Evolutionary conservation across 2,329 filamentous ascomycete genomes (phyloP).

Genomic region (Monilinia vaccinii-corymbosi): DNA sequence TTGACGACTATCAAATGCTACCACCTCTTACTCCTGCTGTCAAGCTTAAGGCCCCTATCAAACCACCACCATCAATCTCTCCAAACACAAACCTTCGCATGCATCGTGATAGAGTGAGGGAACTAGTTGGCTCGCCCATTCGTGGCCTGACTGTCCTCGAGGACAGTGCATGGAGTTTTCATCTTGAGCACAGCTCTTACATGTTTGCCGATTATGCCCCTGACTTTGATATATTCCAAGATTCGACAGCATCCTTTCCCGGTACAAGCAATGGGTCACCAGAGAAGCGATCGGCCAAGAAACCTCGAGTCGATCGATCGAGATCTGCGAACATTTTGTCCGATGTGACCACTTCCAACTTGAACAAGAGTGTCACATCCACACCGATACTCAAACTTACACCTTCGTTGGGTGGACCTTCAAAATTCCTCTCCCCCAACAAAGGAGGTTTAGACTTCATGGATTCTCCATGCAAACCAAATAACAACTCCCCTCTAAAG

Average conservation of each 20-base stretch:
- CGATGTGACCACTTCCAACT: constrained; percentile 40
- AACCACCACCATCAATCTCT: constrained; percentile 62
- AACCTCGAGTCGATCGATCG: constrained; percentile 53
- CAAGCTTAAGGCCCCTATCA: constrained; percentile 60
- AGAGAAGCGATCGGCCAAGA: constrained; percentile 52
- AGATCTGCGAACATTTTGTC: constrained; percentile 52
- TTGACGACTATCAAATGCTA: constrained; percentile 50
- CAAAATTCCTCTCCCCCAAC: constrained; percentile 44
- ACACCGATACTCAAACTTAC: constrained; percentile 43
- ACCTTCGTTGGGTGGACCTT: constrained; percentile 26
- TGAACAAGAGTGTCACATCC: constrained; percentile 43
- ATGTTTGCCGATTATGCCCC: constrained; percentile 40
- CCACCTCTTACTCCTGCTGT: constrained; percentile 76
- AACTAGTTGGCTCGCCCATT: constrained; percentile 72
- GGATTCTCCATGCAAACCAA: constrained; percentile 47
- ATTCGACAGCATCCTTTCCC: constrained; percentile 32
- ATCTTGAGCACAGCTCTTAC: constrained; percentile 46
- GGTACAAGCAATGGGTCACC: constrained; percentile 52
- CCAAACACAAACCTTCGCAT: constrained; percentile 87
- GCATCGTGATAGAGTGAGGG: constrained; percentile 73
- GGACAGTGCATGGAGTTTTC: constrained; percentile 54
- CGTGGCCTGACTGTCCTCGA: constrained; percentile 44
- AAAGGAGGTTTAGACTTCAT: constrained; percentile 38
- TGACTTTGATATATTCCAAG: constrained; percentile 55
- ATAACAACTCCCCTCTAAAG: constrained; percentile 22